Base-by-base conservation (phyloP, 1,139 yeast genomes). In the Geotrichum restrictum region DNA sequence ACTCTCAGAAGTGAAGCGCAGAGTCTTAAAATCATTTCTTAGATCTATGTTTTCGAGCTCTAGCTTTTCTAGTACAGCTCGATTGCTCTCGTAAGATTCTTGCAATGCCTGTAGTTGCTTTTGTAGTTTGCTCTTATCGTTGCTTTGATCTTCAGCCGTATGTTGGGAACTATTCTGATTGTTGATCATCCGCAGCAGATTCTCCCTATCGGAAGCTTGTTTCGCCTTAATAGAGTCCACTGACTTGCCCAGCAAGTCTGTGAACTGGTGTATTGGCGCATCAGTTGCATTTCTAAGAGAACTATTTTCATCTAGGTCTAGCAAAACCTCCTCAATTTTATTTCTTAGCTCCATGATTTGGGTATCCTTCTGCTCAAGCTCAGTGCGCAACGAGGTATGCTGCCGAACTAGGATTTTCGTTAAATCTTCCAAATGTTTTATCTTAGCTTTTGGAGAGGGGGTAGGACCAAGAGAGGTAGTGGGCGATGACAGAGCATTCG, bases 31-130 rank as follows among this genome's bases (percentile, higher is more conserved):
- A 36, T 62, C 64, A 22, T 68, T 60, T 51, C 72, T 64, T 19
- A 74, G 60, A 27, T 67, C 68, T 1, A 60, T 64, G 40, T 62
- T 64, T 48, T 72, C 74, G 43, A 68, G 62, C 41, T 69, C 62
- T 14, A 68, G 64, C 36, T 64, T 59, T 55, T 68, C 62, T 48
- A 64, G 64, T 46, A 67, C 65, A 13, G 57, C 53, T 10, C 66
- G 54, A 50, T 62, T 63, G 21, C 60, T 51, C 40, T 62, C 66
- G 48, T 63, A 63, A 3, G 64, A 54, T 21, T 53, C 52, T 1
- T 58, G 42, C 18, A 50, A 40, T 11, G 39, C 27, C n/a, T 32
- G 29, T 13, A 50, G 40, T 38, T 50, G 44, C 7, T 34, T 13
- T 34, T 34, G 37, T 2, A n/a, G 18, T 8, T 24, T 5, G 8